Percentiles rank a stretch among this genome's conserved stretches.
Evolutionary conservation across 768 basidiomycete species (phyloP).

Genomic region (Tylopilus subfusipes): DNA sequence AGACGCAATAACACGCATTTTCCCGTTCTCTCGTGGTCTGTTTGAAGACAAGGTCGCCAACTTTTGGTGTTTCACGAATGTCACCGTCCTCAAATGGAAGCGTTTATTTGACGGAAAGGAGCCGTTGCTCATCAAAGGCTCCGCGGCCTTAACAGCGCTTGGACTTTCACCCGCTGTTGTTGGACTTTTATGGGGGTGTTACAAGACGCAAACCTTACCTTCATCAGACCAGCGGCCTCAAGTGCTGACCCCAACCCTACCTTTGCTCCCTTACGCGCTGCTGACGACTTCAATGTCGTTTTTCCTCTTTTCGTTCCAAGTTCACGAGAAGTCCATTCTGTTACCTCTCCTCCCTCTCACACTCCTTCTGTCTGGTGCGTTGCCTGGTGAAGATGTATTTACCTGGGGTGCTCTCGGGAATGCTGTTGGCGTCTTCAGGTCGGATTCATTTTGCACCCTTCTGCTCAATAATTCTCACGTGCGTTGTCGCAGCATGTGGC

Average conservation of each 20-base stretch:
- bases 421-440: constrained; percentile 90
- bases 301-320: constrained; percentile 95
- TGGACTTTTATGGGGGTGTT: constrained; percentile 40
- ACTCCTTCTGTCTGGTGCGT: constrained; percentile 58
- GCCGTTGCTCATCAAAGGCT: constrained; percentile 56
- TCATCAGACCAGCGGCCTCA: background rate
- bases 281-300: constrained; percentile 84
- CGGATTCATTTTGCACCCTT: constrained; percentile 14
- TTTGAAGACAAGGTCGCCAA: constrained; percentile 98
- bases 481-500: constrained; percentile 76
- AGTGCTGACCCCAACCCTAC: constrained; percentile 50
- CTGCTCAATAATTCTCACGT: background rate
- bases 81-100: constrained; percentile 79
- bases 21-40: constrained; percentile 86
- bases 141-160: constrained; percentile 60
- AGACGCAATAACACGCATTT: constrained; percentile 77
- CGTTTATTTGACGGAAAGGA: constrained; percentile 38
- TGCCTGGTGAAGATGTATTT: constrained; percentile 25
- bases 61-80: constrained; percentile 94
- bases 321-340: constrained; percentile 91
- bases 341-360: constrained; percentile 83
- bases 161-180: constrained; percentile 66
- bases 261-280: constrained; percentile 76
- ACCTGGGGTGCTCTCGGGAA: constrained; percentile 47
- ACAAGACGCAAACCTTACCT: constrained; percentile 24